A percentile compares a stretch with the other conserved stretches of the same genome.
Conservation (phyloP, 2,329 filamentous ascomycete species). For the Fusarium sp. region DNA sequence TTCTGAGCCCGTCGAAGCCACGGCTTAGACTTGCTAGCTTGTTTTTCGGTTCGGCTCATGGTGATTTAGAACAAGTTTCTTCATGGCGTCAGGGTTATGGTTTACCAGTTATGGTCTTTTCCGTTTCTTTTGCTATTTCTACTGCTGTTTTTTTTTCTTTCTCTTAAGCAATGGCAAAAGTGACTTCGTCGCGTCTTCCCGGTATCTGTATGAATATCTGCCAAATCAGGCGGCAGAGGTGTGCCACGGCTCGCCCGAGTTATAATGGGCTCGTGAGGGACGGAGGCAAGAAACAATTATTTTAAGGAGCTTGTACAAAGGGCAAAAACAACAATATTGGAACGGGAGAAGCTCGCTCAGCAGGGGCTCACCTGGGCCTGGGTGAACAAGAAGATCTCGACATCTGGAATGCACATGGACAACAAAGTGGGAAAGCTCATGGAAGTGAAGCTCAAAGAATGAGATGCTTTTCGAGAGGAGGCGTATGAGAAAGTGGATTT, state of each 20-base stretch:
- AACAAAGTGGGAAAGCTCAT: conserved; percentile 22
- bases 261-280: conserved; percentile 29
- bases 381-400: conserved; percentile 27
- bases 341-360: conserved; percentile 19
- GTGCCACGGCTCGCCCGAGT: conserved; percentile 30
- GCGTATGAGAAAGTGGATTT: conserved; percentile 39
- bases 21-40: conserved; percentile 48
- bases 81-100: conserved; percentile 48
- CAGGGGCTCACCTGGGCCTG: conserved; percentile 12
- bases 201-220: conserved; percentile 49
- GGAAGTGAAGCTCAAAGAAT: conserved; percentile 36
- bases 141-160: conserved; percentile 28
- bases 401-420: conserved; percentile 21
- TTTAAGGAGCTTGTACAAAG: conserved; percentile 43
- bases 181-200: conserved; percentile 42
- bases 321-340: conserved; percentile 28
- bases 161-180: conserved; percentile 42
- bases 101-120: conserved; percentile 44
- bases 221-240: conserved; percentile 35
- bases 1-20: conserved; percentile 54
- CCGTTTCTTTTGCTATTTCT: conserved; percentile 34
- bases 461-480: conserved; percentile 37
- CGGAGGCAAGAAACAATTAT: conserved; percentile 30
- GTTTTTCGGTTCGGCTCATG: conserved; percentile 23
- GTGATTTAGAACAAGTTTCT: conserved; percentile 45